Evolutionary conservation across 768 basidiomycete species (phyloP).

Genomic region (Agrocybe pediades): DNA sequence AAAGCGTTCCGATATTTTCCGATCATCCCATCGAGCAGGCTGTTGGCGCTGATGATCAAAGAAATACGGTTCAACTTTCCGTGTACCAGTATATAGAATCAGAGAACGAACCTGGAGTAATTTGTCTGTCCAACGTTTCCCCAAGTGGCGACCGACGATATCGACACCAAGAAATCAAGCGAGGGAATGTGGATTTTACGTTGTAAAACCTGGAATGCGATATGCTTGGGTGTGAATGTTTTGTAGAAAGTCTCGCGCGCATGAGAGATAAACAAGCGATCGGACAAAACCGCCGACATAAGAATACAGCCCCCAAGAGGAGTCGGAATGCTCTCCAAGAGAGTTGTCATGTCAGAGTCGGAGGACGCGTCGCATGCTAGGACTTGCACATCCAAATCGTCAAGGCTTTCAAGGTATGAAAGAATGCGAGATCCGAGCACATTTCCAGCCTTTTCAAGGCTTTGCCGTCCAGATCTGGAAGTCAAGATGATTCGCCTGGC

Average conservation of each 20-base stretch:
- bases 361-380: neutral
- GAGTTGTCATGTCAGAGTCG: neutral
- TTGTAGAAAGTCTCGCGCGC: neutral
- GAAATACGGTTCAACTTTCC: too few relatives aligned
- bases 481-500: neutral
- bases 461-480: neutral
- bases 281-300: neutral
- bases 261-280: neutral
- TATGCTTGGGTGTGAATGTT: neutral
- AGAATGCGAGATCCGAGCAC: neutral
- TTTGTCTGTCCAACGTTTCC: slow-evolving; percentile 2
- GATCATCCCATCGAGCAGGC: neutral
- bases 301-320: neutral
- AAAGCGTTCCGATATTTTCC: neutral
- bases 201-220: neutral
- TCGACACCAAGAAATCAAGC: slow-evolving; percentile 1
- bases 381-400: neutral
- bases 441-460: neutral
- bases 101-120: neutral
- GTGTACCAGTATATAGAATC: too few relatives aligned
- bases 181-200: neutral
- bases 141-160: slow-evolving; percentile 1
- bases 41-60: neutral
- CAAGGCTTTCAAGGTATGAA: too few relatives aligned
- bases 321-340: neutral